Evolutionary conservation across 352 stramenopile species (phyloP).

Genomic region (Phytophthora citricola): DNA sequence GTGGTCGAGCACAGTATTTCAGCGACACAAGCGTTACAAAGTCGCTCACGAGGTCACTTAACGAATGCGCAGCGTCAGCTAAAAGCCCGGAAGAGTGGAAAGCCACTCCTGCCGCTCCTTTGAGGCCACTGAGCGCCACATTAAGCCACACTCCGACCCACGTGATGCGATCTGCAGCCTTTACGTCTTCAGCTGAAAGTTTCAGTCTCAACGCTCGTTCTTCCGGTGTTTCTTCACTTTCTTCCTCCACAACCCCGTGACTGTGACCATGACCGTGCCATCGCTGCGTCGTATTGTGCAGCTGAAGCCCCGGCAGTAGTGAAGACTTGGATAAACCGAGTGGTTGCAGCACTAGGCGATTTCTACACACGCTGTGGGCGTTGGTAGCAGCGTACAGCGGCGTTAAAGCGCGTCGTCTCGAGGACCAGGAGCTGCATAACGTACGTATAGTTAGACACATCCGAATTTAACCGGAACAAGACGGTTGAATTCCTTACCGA

Average conservation of each 20-base stretch:
- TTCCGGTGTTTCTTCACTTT: constrained; percentile 38
- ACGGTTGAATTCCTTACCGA: constrained; percentile 17
- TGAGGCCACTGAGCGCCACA: constrained; percentile 68
- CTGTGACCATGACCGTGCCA: constrained; percentile 51
- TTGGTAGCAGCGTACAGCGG: constrained; percentile 11
- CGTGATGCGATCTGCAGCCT: constrained; percentile 68
- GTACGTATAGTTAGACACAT: constrained; percentile 15
- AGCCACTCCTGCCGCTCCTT: constrained; percentile 69
- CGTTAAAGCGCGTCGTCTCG: constrained; percentile 20
- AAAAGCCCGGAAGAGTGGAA: constrained; percentile 92
- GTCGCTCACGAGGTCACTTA: constrained; percentile 95
- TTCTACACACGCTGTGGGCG: background rate
- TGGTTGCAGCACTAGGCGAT: background rate
- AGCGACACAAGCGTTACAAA: constrained; percentile 94
- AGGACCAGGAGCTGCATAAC: constrained; percentile 23
- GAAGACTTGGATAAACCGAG: constrained; percentile 6
- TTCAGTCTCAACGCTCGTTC: constrained; percentile 30
- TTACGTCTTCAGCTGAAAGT: constrained; percentile 44
- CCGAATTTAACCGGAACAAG: constrained; percentile 5
- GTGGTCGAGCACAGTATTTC: constrained; percentile 91
- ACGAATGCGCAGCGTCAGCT: constrained; percentile 94
- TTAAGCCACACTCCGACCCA: constrained; percentile 78
- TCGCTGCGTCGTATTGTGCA: constrained; percentile 22
- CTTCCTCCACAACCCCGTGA: constrained; percentile 38
- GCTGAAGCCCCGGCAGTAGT: constrained; percentile 7